Conservation (phyloP, 2,329 filamentous ascomycete genomes). For the Phyllosticta citribraziliensis region DNA sequence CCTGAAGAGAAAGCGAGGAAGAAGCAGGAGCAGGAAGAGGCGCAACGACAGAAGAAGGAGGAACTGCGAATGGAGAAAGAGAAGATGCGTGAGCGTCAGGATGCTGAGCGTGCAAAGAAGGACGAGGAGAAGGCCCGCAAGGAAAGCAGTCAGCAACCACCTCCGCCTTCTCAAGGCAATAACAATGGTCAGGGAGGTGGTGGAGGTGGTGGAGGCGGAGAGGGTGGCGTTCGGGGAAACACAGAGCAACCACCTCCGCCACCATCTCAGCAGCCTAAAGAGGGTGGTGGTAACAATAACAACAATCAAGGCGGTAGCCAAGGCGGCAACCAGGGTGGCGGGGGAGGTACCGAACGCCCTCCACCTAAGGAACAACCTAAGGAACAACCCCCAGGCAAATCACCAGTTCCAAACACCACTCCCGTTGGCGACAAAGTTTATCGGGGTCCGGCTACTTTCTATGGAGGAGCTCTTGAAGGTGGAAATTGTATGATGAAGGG, state of each 20-base stretch:
- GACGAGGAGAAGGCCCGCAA: not conserved
- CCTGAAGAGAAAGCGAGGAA: not conserved
- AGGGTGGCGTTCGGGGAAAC: too few relatives aligned
- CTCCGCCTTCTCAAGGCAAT: not conserved
- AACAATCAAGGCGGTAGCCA: too few relatives aligned
- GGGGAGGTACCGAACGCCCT: not conserved
- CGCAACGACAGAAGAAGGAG: not conserved
- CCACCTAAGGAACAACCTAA: too few relatives aligned
- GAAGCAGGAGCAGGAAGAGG: not conserved
- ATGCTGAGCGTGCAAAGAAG: not conserved
- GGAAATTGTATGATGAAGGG: not conserved
- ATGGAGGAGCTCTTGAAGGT: not conserved
- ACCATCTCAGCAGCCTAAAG: too few relatives aligned
- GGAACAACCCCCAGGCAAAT: too few relatives aligned
- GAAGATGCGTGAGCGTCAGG: not conserved
- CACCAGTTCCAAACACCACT: not conserved
- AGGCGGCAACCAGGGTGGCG: not conserved
- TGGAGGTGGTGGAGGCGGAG: too few relatives aligned
- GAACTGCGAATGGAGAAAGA: not conserved
- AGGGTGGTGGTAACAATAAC: not conserved
- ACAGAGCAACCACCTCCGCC: too few relatives aligned
- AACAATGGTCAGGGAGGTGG: not conserved
- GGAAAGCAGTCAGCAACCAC: not conserved
- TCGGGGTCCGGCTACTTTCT: not conserved
- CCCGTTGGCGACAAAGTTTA: not conserved